Evolutionary conservation across 495 filamentous ascomycete species (phyloP).

Genomic region (Neohortaea acidophila): DNA sequence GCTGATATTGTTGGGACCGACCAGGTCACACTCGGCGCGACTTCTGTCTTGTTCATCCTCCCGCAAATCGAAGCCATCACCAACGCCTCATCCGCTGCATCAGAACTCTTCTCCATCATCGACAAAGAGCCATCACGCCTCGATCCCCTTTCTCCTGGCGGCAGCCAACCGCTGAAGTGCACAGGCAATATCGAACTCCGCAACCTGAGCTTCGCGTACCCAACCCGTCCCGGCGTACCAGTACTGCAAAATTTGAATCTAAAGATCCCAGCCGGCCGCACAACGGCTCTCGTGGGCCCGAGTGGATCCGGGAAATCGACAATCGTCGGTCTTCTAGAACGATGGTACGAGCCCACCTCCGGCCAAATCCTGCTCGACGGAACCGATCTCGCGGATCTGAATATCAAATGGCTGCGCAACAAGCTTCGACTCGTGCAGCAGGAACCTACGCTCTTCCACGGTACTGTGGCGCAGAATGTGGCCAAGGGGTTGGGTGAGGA

Average conservation of each 20-base stretch:
- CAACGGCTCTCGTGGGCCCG: slow-evolving; percentile 24
- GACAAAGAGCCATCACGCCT: slow-evolving; percentile 24
- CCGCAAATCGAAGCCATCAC: slow-evolving; percentile 20
- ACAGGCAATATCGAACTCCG: slow-evolving; percentile 19
- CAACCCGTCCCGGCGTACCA: slow-evolving; percentile 14
- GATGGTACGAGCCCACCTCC: slow-evolving; percentile 19
- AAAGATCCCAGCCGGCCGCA: slow-evolving; percentile 18
- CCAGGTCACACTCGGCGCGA: slow-evolving; percentile 13
- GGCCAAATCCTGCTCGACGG: slow-evolving; percentile 17
- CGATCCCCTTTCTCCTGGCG: slow-evolving; percentile 20
- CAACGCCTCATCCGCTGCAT: slow-evolving; percentile 26
- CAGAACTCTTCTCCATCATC: slow-evolving; percentile 28
- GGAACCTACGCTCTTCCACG: slow-evolving; percentile 19
- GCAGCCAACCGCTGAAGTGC: slow-evolving; percentile 14
- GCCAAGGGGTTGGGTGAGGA: slow-evolving; percentile 16
- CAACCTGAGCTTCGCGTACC: slow-evolving; percentile 21
- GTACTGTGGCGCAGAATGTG: slow-evolving; percentile 19
- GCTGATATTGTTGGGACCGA: too few relatives aligned
- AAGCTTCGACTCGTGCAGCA: slow-evolving; percentile 19
- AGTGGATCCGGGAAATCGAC: slow-evolving; percentile 25
- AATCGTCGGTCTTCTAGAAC: slow-evolving; percentile 21
- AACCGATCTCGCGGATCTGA: slow-evolving; percentile 10
- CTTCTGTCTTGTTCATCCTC: slow-evolving; percentile 4
- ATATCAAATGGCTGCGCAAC: slow-evolving; percentile 18
- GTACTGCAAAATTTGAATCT: slow-evolving; percentile 19